Evolutionary conservation across 306 rosid species (phyloP), one percentile per base, ranked within the genome.

Genomic region (Vigna angularis): DNA sequence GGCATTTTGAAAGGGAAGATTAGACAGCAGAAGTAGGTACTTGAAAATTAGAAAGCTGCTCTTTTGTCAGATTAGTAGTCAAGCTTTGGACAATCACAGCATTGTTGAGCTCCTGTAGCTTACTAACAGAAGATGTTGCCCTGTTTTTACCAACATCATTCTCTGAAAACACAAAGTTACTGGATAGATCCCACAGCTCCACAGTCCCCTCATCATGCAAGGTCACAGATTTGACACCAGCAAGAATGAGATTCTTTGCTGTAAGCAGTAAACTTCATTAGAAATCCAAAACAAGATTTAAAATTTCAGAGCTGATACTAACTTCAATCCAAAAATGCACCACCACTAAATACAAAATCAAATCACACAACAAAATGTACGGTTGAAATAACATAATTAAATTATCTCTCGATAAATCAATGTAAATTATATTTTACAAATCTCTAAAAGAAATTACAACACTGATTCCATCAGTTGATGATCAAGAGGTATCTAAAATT

Each of bases 221-320:
- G 56, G 93, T 91, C 89, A 93, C 94, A 57, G 98, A 89, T 80
- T 90, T 93, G 66, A 93, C 96, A 48, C 98, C 98, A 66, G 98
- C 97, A 83, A 92, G 96, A 78, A 95, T 86, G 74, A 92, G 97
- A 80, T 95, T 92, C 87, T 95, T 95, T 0, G 98, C 98, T 95
- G 95, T 91, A 89, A 20, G 67, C 63, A 82, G 55, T 63, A 70
- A 56, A 70, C 30, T 61, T 64, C 6, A 11, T 79, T 77, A 82
- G 75, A 69, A 79, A 71, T 48, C 26, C 68, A 30, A 56, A 66
- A 38, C 58, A 70, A n/a, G 20, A 74, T 40, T 24, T 30, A 63
- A 64, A 15, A 78, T 40, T 15, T 56, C 0, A 67, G 20, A 64
- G 47, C 18, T n/a, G 44, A 22, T 15, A 13, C 36, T 63, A 66